These are phyloP conservation scores for Curvularia lunata DNA, from an alignment of 2,329 filamentous ascomycete species.

Conservation along the genomic window DNA sequence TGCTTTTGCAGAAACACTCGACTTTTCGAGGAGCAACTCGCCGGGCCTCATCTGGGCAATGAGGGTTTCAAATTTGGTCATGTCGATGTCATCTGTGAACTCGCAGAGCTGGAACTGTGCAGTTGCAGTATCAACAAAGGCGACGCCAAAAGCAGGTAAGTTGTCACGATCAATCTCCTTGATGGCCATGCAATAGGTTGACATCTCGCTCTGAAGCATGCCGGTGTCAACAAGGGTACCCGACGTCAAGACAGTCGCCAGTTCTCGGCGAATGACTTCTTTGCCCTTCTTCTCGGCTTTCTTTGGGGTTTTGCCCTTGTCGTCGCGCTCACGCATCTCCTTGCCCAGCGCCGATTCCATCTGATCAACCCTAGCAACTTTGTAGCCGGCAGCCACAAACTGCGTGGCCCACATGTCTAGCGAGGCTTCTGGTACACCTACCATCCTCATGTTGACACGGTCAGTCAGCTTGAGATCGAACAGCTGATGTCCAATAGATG, in stretches of 20 bases:
- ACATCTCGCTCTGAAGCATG: slow-evolving; percentile 98
- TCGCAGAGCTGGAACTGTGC: slow-evolving; percentile 94
- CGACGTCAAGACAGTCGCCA: slow-evolving; percentile 87
- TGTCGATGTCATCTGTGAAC: slow-evolving; percentile 87
- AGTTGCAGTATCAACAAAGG: slow-evolving; percentile 94
- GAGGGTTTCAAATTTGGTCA: slow-evolving; percentile 97
- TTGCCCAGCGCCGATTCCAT: slow-evolving; percentile 95
- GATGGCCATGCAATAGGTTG: slow-evolving; percentile 93
- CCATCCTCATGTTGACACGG: slow-evolving; percentile 99
- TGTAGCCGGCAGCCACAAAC: slow-evolving; percentile 97
- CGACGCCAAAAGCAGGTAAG: slow-evolving; percentile 83
- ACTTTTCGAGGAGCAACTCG: slow-evolving; percentile 86
- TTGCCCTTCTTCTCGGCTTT: slow-evolving; percentile 64
- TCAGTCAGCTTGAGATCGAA: slow-evolving; percentile 98
- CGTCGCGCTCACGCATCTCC: slow-evolving; percentile 95
- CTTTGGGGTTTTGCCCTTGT: slow-evolving; percentile 59
- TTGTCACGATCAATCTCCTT: slow-evolving; percentile 74
- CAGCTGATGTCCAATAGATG: slow-evolving; percentile 91
- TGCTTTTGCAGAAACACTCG: slow-evolving; percentile 82
- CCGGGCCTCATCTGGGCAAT: slow-evolving; percentile 89
- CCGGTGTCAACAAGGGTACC: slow-evolving; percentile 93
- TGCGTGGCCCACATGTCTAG: slow-evolving; percentile 98
- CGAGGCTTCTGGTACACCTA: slow-evolving; percentile 93
- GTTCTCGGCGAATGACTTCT: slow-evolving; percentile 90
- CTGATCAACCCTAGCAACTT: slow-evolving; percentile 95